These are phyloP conservation scores for Geotrichum ghanense DNA, from an alignment of 805 yeast species.

Conservation along the genomic window DNA sequence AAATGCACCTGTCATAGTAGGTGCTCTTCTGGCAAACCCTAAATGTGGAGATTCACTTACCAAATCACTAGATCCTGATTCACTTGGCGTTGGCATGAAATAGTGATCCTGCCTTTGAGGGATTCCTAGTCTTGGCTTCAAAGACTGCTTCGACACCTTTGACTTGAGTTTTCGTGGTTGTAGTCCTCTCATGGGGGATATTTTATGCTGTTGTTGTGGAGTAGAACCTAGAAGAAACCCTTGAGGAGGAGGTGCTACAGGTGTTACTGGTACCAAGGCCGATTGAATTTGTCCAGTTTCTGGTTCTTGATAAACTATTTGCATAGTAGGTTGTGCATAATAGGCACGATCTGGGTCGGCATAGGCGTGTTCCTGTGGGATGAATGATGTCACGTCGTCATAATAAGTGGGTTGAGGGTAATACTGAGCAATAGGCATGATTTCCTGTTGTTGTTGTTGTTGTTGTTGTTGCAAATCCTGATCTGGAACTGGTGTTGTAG, in stretches of 20 bases:
- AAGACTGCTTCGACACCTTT: background rate
- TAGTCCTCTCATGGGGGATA: too few relatives aligned
- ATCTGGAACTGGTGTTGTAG: background rate
- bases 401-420: background rate
- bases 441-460: background rate
- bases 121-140: too few relatives aligned
- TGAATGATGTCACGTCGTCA: background rate
- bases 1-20: slow-evolving; percentile 1
- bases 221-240: too few relatives aligned
- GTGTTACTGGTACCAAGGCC: too few relatives aligned
- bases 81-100: slow-evolving; percentile 12
- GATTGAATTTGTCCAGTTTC: too few relatives aligned
- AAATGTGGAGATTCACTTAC: background rate
- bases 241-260: too few relatives aligned
- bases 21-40: slow-evolving; percentile 3
- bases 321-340: background rate
- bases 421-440: background rate
- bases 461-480: slow-evolving; percentile 4
- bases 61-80: slow-evolving; percentile 12
- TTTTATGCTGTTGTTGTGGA: too few relatives aligned
- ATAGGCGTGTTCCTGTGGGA: background rate
- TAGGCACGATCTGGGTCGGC: background rate
- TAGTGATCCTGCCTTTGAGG: slow-evolving; percentile 2
- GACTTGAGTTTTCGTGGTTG: background rate
- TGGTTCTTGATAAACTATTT: background rate